Conservation (phyloP, 768 basidiomycete genomes). For the Leccinum longicurvipes region DNA sequence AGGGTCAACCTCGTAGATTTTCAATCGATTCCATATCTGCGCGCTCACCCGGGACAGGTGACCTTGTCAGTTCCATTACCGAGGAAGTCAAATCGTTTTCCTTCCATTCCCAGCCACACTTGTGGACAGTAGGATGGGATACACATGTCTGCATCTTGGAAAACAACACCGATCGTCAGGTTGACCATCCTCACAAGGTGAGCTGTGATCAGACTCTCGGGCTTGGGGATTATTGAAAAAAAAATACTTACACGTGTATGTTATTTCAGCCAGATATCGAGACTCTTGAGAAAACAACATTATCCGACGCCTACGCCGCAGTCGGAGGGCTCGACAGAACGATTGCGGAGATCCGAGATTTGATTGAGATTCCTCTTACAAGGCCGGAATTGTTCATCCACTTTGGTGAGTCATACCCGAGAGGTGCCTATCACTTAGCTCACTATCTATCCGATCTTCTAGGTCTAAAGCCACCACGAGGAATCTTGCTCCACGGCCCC, state of each 20-base stretch:
- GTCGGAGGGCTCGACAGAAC: constrained; percentile 90
- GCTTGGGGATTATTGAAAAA: constrained; percentile 10
- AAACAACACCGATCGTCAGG: constrained; percentile 25
- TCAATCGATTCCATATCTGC: constrained; percentile 45
- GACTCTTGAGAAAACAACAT: constrained; percentile 40
- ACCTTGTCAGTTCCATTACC: constrained; percentile 34
- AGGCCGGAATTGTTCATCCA: constrained; percentile 78
- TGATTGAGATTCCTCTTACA: constrained; percentile 82
- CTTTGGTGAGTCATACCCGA: constrained; percentile 49
- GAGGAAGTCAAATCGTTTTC: constrained; percentile 44
- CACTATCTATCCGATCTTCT: constrained; percentile 1
- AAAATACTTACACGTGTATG: constrained; percentile 13
- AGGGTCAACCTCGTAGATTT: constrained; percentile 58
- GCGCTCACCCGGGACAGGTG: constrained; percentile 15
- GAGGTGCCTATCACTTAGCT: constrained; percentile 16
- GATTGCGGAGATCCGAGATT: constrained; percentile 79
- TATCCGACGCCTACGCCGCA: constrained; percentile 63
- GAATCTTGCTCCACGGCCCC: constrained; percentile 91
- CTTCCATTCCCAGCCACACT: constrained; percentile 35
- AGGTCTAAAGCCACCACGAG: constrained; percentile 95
- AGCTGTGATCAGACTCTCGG: constrained; percentile 10
- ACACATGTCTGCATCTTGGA: constrained; percentile 47
- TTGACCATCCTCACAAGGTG: constrained; percentile 34
- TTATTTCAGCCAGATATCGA: constrained; percentile 43
- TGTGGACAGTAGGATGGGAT: constrained; percentile 74